Evolutionary conservation across 805 yeast genomes (phyloP), one percentile per base, ranked within the genome.

Genomic region (Zygosaccharomyces rouxii): DNA sequence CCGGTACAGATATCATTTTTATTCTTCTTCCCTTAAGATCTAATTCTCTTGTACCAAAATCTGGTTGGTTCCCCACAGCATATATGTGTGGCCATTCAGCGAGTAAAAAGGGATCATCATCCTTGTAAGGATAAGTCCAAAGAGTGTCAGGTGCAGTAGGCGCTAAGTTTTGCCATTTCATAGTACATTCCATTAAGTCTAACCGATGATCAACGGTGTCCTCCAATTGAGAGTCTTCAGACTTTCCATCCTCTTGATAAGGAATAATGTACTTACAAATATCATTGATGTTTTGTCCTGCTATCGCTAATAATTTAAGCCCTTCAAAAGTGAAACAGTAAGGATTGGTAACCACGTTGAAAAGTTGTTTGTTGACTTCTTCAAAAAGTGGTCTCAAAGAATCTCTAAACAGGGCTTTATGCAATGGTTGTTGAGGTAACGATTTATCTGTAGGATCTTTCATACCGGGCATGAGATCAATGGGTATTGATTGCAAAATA

Each of bases 91-190:
- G 98, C 14, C 86, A 79, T 58, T 86, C 87, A 7, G 70, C 70
- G n/a, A 94, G 70, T 1, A 82, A 72, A 64, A 92, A 89, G 3
- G 98, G 98, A 65, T 94, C 98, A 1, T 62, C 58, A 22, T 80
- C 79, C 9, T 77, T 76, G 59, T 75, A 90, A 0, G 99, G 97
- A 58, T 88, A 89, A 55, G 95, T 83, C 76, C 90, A 85, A 38
- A 94, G 69, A 0, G 99, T 94, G 60, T 94, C 98, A 0, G 99
- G 99, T 1, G 97, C 95, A 0, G 97, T 89, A 2, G 99, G 99
- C 0, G 87, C 82, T 21, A 87, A 72, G 60, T 88, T 88, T 59
- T 89, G 92, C 96, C 97, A 90, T 40, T 71, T 69, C 31, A 94
- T 61, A 0, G 87, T 84, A 13, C 80, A 73, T 56, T 83, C 86